Evolutionary conservation across 2,329 filamentous ascomycete species (phyloP).

Genomic region (Botrytis fragariae): DNA sequence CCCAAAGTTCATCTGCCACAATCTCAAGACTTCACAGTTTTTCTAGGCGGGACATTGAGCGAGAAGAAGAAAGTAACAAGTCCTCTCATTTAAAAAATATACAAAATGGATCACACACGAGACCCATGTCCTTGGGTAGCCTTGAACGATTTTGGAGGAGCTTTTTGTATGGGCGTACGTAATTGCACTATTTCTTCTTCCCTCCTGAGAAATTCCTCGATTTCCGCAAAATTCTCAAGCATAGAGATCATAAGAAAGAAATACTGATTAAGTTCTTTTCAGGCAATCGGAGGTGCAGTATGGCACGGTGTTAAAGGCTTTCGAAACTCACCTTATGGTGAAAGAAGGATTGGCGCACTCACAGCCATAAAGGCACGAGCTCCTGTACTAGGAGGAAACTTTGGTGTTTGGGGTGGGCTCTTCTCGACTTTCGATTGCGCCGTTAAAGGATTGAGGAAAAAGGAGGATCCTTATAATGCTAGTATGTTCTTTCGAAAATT

Average conservation of each 20-base stretch:
- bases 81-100: constrained; percentile 22
- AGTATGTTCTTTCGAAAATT: constrained; percentile 46
- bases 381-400: constrained; percentile 94
- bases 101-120: constrained; percentile 84
- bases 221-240: background rate
- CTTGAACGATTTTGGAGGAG: constrained; percentile 95
- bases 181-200: constrained; percentile 19
- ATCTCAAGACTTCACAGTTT: background rate
- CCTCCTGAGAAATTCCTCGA: background rate
- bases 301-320: constrained; percentile 98
- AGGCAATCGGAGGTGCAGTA: constrained; percentile 77
- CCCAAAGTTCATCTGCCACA: background rate
- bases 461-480: constrained; percentile 97
- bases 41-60: background rate
- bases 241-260: constrained; percentile 11
- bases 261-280: constrained; percentile 23
- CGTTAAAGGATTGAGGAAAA: constrained; percentile 89
- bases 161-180: constrained; percentile 92
- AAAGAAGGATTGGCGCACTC: constrained; percentile 91
- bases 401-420: constrained; percentile 94
- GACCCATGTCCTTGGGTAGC: constrained; percentile 97
- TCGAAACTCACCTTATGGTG: constrained; percentile 85
- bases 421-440: constrained; percentile 97
- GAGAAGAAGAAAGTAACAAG: background rate
- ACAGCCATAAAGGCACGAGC: constrained; percentile 97